A percentile compares a stretch with the other conserved stretches of the same genome.
These are phyloP conservation scores for Sphaceloma murrayae DNA, from an alignment of 2,329 filamentous ascomycete species.

Conservation along the genomic window DNA sequence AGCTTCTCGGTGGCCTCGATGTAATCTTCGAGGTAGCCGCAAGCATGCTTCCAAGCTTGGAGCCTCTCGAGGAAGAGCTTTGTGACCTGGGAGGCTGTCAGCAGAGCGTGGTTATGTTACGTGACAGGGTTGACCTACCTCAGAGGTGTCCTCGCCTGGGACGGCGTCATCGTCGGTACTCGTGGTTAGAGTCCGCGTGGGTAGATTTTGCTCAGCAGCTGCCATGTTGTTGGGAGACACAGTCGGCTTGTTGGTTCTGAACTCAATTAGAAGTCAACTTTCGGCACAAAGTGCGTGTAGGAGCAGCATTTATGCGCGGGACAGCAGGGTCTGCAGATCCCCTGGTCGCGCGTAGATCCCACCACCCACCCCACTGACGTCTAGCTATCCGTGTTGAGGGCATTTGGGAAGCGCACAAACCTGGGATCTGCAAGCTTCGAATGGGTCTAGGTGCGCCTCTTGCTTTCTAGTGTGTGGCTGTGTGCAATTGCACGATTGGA, in stretches of 20 bases:
- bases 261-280: neutral
- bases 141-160: conserved; percentile 41
- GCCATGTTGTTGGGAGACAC: conserved; percentile 17
- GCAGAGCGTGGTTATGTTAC: neutral
- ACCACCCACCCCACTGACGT: neutral
- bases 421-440: neutral
- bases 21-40: conserved; percentile 85
- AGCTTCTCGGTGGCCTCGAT: conserved; percentile 75
- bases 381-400: neutral
- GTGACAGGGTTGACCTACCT: conserved; percentile 25
- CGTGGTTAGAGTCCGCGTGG: conserved; percentile 26
- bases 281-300: neutral
- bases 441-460: neutral
- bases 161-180: conserved; percentile 37
- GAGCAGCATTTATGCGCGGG: neutral
- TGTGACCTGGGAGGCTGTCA: conserved; percentile 28
- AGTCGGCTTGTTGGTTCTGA: neutral
- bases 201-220: conserved; percentile 22
- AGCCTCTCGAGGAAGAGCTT: conserved; percentile 74
- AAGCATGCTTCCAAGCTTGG: conserved; percentile 92
- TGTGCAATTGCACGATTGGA: neutral
- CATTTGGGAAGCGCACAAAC: neutral
- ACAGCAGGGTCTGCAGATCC: conserved; percentile 5
- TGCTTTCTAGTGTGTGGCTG: neutral
- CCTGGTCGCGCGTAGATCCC: conserved; percentile 10